Conservation (phyloP, 768 basidiomycete genomes). For the Daedalea quercina region DNA sequence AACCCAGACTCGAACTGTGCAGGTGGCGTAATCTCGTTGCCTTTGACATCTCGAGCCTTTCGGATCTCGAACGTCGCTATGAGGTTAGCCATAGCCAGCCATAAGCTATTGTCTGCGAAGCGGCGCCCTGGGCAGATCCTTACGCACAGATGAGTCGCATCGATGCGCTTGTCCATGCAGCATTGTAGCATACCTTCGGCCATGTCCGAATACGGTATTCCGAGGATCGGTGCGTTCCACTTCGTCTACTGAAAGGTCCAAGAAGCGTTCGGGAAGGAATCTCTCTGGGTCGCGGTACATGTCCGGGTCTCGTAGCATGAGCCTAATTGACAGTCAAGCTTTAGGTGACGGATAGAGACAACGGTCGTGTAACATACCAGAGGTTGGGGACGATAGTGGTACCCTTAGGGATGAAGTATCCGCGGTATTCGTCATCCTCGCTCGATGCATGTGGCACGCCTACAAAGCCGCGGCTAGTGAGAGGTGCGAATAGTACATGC, state of each 20-base stretch:
- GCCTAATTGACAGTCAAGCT: not conserved
- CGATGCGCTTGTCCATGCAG: not conserved
- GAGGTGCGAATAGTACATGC: not conserved
- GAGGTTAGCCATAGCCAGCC: constrained; percentile 19
- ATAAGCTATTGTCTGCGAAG: constrained; percentile 18
- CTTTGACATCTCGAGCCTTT: constrained; percentile 34
- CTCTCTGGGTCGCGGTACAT: constrained; percentile 7
- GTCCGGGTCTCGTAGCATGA: constrained; percentile 2
- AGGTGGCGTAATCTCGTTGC: constrained; percentile 29
- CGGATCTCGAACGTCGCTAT: constrained; percentile 28
- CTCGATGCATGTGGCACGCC: constrained; percentile 16
- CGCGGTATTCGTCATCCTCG: constrained; percentile 22
- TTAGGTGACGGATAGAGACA: not conserved
- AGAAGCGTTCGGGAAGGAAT: constrained; percentile 10
- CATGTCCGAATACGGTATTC: constrained; percentile 49
- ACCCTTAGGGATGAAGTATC: constrained; percentile 20
- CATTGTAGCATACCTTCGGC: constrained; percentile 27
- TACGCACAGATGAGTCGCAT: not conserved
- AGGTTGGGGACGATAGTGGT: constrained; percentile 18
- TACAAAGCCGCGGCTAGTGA: not conserved
- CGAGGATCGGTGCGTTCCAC: constrained; percentile 30
- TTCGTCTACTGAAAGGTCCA: constrained; percentile 16
- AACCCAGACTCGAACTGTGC: constrained; percentile 36
- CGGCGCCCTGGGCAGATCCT: constrained; percentile 19
- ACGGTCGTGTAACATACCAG: constrained; percentile 7